Percentiles rank a stretch among this genome's conserved stretches.
Conservation (phyloP, 805 yeast genomes). For the Pichia manshurica region DNA sequence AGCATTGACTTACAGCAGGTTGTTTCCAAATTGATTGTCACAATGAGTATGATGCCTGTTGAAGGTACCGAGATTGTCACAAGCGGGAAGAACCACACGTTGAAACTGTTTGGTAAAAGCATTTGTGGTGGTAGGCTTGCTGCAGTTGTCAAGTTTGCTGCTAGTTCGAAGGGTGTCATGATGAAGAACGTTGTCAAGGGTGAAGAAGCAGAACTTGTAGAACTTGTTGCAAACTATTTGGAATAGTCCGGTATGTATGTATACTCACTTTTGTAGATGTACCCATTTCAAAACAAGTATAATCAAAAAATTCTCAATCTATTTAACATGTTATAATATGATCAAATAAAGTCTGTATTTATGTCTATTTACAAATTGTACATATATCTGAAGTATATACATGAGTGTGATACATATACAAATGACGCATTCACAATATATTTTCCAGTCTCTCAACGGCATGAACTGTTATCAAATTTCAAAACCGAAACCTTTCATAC, state of each 20-base stretch:
- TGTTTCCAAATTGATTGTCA: slow-evolving; percentile 45
- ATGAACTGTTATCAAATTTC: too few relatives aligned
- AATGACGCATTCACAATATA: too few relatives aligned
- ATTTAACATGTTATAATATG: background rate
- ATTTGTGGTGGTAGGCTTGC: slow-evolving; percentile 51
- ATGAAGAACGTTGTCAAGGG: slow-evolving; percentile 58
- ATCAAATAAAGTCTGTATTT: too few relatives aligned
- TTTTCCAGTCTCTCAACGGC: too few relatives aligned
- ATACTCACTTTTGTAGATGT: too few relatives aligned
- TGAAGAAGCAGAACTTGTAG: slow-evolving; percentile 44
- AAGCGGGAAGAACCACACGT: slow-evolving; percentile 52
- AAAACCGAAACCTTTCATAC: slow-evolving; percentile 94
- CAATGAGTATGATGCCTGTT: slow-evolving; percentile 62
- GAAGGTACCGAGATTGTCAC: slow-evolving; percentile 68
- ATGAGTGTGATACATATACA: too few relatives aligned
- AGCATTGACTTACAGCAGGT: slow-evolving; percentile 45
- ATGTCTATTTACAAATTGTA: too few relatives aligned
- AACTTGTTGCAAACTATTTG: slow-evolving; percentile 46
- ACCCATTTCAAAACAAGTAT: background rate
- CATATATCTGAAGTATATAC: too few relatives aligned
- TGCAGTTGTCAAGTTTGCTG: slow-evolving; percentile 42
- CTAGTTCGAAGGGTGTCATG: slow-evolving; percentile 42
- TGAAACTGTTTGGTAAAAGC: slow-evolving; percentile 81
- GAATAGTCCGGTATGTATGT: slow-evolving; percentile 22
- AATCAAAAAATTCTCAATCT: background rate